Evolutionary conservation across 257 asterid species (phyloP).

Genomic region (Cinchona pubescens): DNA sequence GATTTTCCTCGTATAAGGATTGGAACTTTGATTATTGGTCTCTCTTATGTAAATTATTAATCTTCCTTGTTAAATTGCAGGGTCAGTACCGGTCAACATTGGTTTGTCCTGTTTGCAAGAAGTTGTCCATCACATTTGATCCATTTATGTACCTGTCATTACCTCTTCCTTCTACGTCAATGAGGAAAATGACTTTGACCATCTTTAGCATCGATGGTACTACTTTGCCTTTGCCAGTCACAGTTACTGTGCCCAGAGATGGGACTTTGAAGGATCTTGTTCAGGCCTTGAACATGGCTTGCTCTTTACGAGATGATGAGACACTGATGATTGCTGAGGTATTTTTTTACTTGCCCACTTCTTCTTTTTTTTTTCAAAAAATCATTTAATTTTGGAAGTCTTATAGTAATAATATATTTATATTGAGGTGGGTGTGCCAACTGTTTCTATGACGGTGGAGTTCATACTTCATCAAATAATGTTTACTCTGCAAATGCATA

Average conservation of each 20-base stretch:
- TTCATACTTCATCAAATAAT: not conserved
- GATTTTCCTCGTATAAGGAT: not conserved
- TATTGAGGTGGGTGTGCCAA: not conserved
- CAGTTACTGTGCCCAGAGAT: slow-evolving; percentile 48
- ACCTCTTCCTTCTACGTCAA: slow-evolving; percentile 55
- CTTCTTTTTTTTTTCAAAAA: slow-evolving; percentile 7
- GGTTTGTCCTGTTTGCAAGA: slow-evolving; percentile 64
- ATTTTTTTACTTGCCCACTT: slow-evolving; percentile 23
- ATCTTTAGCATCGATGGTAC: slow-evolving; percentile 47
- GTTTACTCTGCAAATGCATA: not conserved
- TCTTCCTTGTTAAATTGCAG: slow-evolving; percentile 30
- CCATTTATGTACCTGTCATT: slow-evolving; percentile 69
- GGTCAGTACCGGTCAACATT: slow-evolving; percentile 71
- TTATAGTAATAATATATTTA: slow-evolving; percentile 5
- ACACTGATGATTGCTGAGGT: slow-evolving; percentile 59
- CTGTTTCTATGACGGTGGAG: not conserved
- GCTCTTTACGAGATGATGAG: slow-evolving; percentile 58
- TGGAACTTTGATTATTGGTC: not conserved
- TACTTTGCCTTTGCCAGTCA: slow-evolving; percentile 43
- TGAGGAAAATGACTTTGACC: slow-evolving; percentile 56
- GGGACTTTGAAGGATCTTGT: slow-evolving; percentile 57
- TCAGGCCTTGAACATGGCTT: slow-evolving; percentile 41
- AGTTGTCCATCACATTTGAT: slow-evolving; percentile 54
- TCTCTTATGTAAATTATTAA: slow-evolving; percentile 1
- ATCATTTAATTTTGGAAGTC: not conserved